Conservation (phyloP, 2,329 filamentous ascomycete genomes). For the Colletotrichum echinochloae region DNA sequence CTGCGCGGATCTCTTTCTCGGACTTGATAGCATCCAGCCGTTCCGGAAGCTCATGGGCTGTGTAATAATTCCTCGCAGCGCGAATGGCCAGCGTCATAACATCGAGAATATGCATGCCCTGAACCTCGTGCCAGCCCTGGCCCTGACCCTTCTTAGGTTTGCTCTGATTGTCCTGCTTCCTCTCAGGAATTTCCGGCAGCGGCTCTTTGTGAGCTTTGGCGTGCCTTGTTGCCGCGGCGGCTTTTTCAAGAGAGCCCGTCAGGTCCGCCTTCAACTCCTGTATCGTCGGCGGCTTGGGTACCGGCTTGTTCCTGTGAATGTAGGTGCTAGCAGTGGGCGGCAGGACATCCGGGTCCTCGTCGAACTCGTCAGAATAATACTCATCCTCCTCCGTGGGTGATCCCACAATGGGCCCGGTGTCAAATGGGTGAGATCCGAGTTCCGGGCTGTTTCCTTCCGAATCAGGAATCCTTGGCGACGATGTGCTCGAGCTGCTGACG, state of each 20-base stretch:
- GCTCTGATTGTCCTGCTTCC: neutral
- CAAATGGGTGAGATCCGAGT: conserved; percentile 55
- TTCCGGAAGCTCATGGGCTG: conserved; percentile 87
- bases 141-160: conserved; percentile 54
- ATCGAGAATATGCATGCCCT: conserved; percentile 92
- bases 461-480: conserved; percentile 55
- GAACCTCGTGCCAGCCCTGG: conserved; percentile 84
- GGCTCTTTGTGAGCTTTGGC: conserved; percentile 55
- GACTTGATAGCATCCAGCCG: conserved; percentile 88
- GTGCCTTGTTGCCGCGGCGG: conserved; percentile 74
- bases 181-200: conserved; percentile 11
- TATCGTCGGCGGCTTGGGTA: conserved; percentile 87
- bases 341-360: conserved; percentile 82
- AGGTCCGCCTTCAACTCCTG: conserved; percentile 76
- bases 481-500: conserved; percentile 51
- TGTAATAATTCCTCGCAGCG: conserved; percentile 96
- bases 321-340: conserved; percentile 99
- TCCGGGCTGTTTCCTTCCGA: conserved; percentile 72
- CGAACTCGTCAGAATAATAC: conserved; percentile 70
- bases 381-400: conserved; percentile 61
- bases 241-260: conserved; percentile 77
- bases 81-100: conserved; percentile 95
- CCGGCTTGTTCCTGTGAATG: conserved; percentile 82
- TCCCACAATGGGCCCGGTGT: conserved; percentile 55
- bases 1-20: conserved; percentile 85